Evolutionary conservation across 495 filamentous ascomycete species (phyloP).

Genomic region (Aspergillus sparsus): DNA sequence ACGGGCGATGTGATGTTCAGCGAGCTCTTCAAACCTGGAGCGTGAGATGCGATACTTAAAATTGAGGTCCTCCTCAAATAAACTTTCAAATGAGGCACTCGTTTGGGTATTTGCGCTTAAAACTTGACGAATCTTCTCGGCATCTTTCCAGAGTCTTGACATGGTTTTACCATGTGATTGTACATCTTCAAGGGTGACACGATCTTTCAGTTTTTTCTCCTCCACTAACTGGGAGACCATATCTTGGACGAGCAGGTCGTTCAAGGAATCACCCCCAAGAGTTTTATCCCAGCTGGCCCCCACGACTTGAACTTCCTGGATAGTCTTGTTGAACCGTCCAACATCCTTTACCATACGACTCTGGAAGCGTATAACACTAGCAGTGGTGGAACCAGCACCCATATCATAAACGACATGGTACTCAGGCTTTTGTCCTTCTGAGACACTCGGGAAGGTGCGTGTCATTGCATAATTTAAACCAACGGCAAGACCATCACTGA

Average conservation of each 20-base stretch:
- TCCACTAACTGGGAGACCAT: slow-evolving; percentile 79
- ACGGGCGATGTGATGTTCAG: slow-evolving; percentile 66
- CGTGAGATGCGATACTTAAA: slow-evolving; percentile 91
- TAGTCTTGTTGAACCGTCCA: slow-evolving; percentile 91
- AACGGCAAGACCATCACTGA: slow-evolving; percentile 90
- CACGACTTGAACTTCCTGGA: slow-evolving; percentile 88
- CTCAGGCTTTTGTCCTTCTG: slow-evolving; percentile 84
- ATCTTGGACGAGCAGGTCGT: slow-evolving; percentile 81
- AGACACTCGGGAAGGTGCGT: slow-evolving; percentile 81
- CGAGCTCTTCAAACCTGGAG: slow-evolving; percentile 77
- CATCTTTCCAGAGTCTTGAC: slow-evolving; percentile 87
- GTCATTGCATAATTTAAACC: slow-evolving; percentile 93
- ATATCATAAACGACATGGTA: slow-evolving; percentile 95
- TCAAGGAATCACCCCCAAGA: slow-evolving; percentile 87
- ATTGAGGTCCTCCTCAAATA: slow-evolving; percentile 83
- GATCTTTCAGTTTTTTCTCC: slow-evolving; percentile 68
- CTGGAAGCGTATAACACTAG: slow-evolving; percentile 90
- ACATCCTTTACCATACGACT: slow-evolving; percentile 86
- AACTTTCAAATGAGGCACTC: slow-evolving; percentile 74
- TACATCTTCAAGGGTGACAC: slow-evolving; percentile 59
- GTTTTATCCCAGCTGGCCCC: slow-evolving; percentile 86
- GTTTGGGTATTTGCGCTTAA: slow-evolving; percentile 92
- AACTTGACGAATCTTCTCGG: slow-evolving; percentile 83
- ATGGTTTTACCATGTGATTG: slow-evolving; percentile 78
- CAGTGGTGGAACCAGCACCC: slow-evolving; percentile 96